These are phyloP conservation scores for Speleostelium caveatum DNA, from an alignment of 78 protist species.

Conservation along the genomic window DNA sequence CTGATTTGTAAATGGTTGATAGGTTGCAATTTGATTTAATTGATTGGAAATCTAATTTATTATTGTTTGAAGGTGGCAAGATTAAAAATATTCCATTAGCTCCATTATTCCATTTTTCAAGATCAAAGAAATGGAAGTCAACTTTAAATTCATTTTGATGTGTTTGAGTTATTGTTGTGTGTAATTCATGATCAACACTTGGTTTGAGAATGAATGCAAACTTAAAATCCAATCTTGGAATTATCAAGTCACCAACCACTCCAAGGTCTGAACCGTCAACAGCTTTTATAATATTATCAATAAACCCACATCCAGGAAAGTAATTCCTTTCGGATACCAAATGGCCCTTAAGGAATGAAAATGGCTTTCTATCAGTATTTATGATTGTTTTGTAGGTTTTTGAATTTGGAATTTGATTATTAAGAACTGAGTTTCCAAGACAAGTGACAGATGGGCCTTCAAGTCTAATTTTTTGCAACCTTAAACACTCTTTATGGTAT, in stretches of 20 bases:
- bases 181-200: neutral
- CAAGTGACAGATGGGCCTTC: constrained; percentile 24
- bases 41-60: neutral
- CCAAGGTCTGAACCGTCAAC: neutral
- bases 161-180: neutral
- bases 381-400: no score
- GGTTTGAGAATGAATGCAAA: neutral
- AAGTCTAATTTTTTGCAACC: neutral
- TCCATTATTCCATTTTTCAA: neutral
- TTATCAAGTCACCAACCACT: neutral
- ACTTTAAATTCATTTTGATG: neutral
- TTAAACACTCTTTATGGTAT: neutral
- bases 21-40: neutral
- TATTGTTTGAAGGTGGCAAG: neutral
- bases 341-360: neutral
- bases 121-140: neutral
- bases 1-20: neutral
- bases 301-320: neutral
- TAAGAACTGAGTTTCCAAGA: constrained; percentile 2
- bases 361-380: no score
- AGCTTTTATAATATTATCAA: neutral
- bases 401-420: no score
- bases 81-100: neutral
- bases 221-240: neutral
- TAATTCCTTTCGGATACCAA: neutral